Conservation (phyloP, 495 filamentous ascomycete species). For the Penicillium flavigenum region DNA sequence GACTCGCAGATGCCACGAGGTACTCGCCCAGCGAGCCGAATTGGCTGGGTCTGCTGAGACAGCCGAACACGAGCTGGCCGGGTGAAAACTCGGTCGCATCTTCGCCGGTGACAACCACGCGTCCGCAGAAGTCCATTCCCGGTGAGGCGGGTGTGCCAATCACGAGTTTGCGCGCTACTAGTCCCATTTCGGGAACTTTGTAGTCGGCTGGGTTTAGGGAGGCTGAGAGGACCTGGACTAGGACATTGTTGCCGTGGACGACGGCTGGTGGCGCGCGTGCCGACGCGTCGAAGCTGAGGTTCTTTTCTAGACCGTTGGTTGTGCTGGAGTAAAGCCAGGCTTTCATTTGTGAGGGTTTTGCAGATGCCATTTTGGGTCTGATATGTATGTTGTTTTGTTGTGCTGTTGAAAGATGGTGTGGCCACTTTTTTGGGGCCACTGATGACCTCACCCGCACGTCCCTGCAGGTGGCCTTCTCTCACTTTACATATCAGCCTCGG, state of each 20-base stretch:
- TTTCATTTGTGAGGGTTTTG: slow-evolving; percentile 49
- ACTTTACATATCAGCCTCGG: not conserved
- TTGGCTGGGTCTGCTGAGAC: slow-evolving; percentile 31
- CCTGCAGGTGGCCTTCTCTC: not conserved
- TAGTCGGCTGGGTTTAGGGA: slow-evolving; percentile 70
- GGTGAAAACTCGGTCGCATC: slow-evolving; percentile 32
- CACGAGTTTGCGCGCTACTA: slow-evolving; percentile 34
- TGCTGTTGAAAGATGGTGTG: not conserved
- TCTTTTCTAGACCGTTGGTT: slow-evolving; percentile 54
- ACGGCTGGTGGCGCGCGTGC: slow-evolving; percentile 43
- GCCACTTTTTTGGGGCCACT: not conserved
- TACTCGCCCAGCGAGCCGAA: slow-evolving; percentile 58
- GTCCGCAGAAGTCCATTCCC: slow-evolving; percentile 61
- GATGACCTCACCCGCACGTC: slow-evolving; percentile 4
- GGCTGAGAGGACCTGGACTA: slow-evolving; percentile 56
- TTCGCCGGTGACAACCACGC: slow-evolving; percentile 47
- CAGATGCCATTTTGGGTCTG: slow-evolving; percentile 14
- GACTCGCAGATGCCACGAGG: slow-evolving; percentile 24
- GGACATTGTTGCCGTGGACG: slow-evolving; percentile 43
- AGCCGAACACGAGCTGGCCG: slow-evolving; percentile 59
- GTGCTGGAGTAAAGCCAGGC: slow-evolving; percentile 60
- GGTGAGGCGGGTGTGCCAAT: slow-evolving; percentile 52
- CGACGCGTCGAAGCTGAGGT: slow-evolving; percentile 48
- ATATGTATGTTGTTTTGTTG: not conserved
- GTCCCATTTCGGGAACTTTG: slow-evolving; percentile 60